Evolutionary conservation across 1,139 yeast genomes (phyloP).

Genomic region (Geotrichum macrosporum): DNA sequence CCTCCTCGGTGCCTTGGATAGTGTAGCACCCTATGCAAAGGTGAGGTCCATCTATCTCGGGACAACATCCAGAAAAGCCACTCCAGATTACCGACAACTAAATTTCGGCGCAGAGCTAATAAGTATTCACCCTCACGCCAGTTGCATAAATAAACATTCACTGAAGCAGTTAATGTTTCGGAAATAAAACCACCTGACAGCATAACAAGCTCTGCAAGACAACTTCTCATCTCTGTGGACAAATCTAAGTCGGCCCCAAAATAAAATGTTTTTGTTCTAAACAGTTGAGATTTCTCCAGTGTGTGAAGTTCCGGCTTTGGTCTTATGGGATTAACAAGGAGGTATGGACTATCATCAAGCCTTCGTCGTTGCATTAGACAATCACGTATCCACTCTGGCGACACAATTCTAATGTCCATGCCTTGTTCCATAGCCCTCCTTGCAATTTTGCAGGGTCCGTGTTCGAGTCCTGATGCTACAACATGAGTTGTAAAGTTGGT

Average conservation of each 20-base stretch:
- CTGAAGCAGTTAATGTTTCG: conserved; percentile 30
- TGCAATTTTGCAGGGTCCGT: conserved; percentile 34
- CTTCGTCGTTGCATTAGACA: conserved; percentile 53
- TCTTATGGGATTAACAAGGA: conserved; percentile 37
- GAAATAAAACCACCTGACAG: conserved; percentile 36
- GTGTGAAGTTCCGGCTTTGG: background rate
- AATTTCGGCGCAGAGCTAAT: conserved; percentile 25
- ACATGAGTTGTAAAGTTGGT: conserved; percentile 75
- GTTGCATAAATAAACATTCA: conserved; percentile 61
- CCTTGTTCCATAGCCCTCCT: too few relatives aligned
- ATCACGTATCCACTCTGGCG: conserved; percentile 68
- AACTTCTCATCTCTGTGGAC: conserved; percentile 12
- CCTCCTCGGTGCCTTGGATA: conserved; percentile 60
- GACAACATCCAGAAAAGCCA: conserved; percentile 46
- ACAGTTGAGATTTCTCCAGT: conserved; percentile 8
- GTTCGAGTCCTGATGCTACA: conserved; percentile 48
- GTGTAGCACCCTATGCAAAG: conserved; percentile 57
- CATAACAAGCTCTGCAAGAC: too few relatives aligned
- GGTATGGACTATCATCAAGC: conserved; percentile 53
- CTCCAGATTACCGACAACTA: conserved; percentile 10
- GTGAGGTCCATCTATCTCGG: conserved; percentile 53
- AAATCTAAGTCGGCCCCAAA: conserved; percentile 35
- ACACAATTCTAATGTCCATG: conserved; percentile 51
- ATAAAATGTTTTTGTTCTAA: conserved; percentile 32
- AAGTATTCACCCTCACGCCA: conserved; percentile 58